phyloP scores from a whole-genome alignment of 2,329 filamentous ascomycete genomes.

The Pseudogymnoascus sp. region DNA sequence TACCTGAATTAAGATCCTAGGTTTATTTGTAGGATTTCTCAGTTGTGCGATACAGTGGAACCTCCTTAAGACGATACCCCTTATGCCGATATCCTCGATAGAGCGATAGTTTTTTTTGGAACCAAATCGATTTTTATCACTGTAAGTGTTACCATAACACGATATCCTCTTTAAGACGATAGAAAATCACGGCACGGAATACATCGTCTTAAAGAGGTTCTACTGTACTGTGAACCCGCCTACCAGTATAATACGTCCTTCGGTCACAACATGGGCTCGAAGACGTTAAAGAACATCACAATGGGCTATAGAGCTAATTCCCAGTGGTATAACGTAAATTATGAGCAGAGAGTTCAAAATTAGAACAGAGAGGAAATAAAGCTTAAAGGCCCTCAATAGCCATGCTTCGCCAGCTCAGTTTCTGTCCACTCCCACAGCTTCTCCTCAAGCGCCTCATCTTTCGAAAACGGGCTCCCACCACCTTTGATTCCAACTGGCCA shows the following conservation, averaged over 20 bases:
- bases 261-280: background rate
- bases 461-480: conserved; percentile 14
- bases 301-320: background rate
- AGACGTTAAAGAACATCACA: background rate
- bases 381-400: background rate
- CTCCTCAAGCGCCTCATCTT: conserved; percentile 19
- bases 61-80: no score
- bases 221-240: no score
- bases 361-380: background rate
- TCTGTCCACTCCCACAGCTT: conserved; percentile 28
- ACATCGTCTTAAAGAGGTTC: no score
- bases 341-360: background rate
- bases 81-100: no score
- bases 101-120: no score
- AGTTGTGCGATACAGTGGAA: background rate
- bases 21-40: background rate
- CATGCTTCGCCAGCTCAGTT: conserved; percentile 16
- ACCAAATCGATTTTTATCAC: no score
- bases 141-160: no score
- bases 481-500: conserved; percentile 26
- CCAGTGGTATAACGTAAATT: no score
- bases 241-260: background rate
- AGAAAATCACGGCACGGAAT: no score
- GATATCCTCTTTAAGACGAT: no score
- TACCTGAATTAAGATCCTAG: background rate